Base-by-base conservation (phyloP, 805 yeast genomes). In the Starmerella lactis-condensi region DNA sequence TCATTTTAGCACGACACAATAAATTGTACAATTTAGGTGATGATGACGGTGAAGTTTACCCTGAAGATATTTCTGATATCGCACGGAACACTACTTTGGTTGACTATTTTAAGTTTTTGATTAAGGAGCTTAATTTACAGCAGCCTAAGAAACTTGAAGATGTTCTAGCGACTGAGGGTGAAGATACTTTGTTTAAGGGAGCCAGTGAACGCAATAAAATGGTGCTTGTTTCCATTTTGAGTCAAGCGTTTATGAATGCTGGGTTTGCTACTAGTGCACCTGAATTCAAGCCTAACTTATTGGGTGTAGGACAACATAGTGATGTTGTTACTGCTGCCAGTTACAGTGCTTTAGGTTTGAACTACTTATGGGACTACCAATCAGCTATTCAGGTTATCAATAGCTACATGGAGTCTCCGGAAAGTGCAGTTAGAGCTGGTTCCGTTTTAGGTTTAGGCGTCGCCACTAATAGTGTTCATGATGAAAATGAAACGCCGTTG, bases 131-230 rank as follows among this genome's bases (percentile, higher is more conserved):
- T 50, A 85, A 89, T 51, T 61, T 89, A 44, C 62, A 77, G 44
- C 82, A 76, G 30, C 92, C 96, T 31, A 79, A 79, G 52, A 75
- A 77, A 18, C 98, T 98, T 9, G 94, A 82, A 54, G 98, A 89
- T 54, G 69, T 89, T 35, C 82, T 82, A 57, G 82, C 83, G 54
- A 72, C 82, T 18, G 93, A 85, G 52, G 63, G 85, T 43, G 96
- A 89, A 50, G 14, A 20, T 11, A 26, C 32, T 16, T 34, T 30
- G n/a, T 31, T 31, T 30, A 39, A 39, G 24, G 32, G 24, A 4
- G 25, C 31, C 22, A 41, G 39, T 13, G 95, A 85, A 52, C 77
- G 93, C 22, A 93, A 94, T 9, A 83, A 82, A 53, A 96, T 85
- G 55, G 89, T 82, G 50, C 63, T 89, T 46, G 96, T 96, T 4